A percentile compares a stretch with the other conserved stretches of the same genome.
These are phyloP conservation scores for Neocatenulostroma microsporum DNA, from an alignment of 2,329 filamentous ascomycete species.

Conservation along the genomic window DNA sequence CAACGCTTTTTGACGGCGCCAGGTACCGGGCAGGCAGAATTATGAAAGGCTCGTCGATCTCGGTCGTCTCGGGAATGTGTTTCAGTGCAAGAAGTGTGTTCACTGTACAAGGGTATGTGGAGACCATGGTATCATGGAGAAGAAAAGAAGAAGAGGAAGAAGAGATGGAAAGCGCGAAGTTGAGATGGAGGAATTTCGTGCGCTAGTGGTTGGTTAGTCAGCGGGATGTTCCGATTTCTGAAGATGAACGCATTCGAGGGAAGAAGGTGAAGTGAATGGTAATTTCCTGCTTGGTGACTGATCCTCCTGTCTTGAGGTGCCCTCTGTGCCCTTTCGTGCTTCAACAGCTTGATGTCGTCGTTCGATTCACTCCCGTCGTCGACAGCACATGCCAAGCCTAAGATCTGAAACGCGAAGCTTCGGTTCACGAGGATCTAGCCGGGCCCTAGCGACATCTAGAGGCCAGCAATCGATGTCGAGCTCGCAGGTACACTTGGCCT, in stretches of 20 bases:
- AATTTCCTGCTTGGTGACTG: no score
- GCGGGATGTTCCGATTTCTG: no score
- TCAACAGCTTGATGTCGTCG: not conserved
- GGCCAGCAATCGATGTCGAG: not conserved
- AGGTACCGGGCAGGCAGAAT: conserved; percentile 2
- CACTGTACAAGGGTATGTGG: conserved; percentile 1
- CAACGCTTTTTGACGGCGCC: not conserved
- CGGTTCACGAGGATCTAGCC: no score
- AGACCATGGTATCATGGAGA: conserved; percentile 1
- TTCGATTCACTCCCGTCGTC: not conserved
- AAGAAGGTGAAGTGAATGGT: not conserved
- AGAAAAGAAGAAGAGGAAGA: conserved; percentile 4
- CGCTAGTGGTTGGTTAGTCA: not conserved
- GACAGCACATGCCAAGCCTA: no score
- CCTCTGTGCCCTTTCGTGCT: not conserved
- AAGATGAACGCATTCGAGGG: no score
- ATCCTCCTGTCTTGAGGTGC: not conserved
- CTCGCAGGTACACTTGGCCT: no score
- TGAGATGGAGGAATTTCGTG: not conserved
- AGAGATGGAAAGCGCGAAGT: not conserved
- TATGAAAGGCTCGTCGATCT: conserved; percentile 4
- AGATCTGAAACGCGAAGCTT: no score
- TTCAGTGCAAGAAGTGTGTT: conserved; percentile 1
- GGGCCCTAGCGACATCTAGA: no score
- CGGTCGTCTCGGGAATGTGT: conserved; percentile 6